Evolutionary conservation across 768 basidiomycete species (phyloP).

Genomic region (Arthromyces matolae): DNA sequence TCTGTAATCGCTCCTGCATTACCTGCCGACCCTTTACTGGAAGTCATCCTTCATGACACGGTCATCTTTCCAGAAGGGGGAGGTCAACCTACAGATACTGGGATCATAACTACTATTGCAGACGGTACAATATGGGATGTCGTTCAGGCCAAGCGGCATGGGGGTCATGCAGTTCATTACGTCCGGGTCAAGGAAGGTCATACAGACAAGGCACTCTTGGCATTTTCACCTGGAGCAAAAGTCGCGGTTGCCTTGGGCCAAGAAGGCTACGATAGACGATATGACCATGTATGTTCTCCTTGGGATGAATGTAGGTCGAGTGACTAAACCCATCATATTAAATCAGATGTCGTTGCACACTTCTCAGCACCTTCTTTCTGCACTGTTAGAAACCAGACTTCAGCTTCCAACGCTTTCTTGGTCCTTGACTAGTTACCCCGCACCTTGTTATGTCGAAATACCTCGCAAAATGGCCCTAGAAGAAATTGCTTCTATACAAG

Average conservation of each 20-base stretch:
- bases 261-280: conserved; percentile 58
- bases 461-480: conserved; percentile 61
- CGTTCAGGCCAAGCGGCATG: conserved; percentile 61
- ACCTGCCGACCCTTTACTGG: conserved; percentile 47
- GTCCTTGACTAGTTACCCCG: conserved; percentile 69
- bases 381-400: conserved; percentile 64
- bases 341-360: conserved; percentile 80
- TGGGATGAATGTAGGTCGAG: neutral
- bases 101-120: conserved; percentile 43
- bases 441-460: conserved; percentile 75
- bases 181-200: conserved; percentile 41
- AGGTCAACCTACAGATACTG: conserved; percentile 77
- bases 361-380: conserved; percentile 79
- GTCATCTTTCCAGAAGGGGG: conserved; percentile 81
- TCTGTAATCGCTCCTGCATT: conserved; percentile 46
- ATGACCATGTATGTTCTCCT: conserved; percentile 62
- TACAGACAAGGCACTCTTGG: conserved; percentile 39
- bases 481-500: conserved; percentile 61
- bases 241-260: conserved; percentile 55
- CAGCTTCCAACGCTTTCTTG: conserved; percentile 73
- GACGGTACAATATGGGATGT: conserved; percentile 55
- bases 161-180: conserved; percentile 75
- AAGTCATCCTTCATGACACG: conserved; percentile 71
- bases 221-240: conserved; percentile 47
- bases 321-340: neutral